A percentile compares a stretch with the other conserved stretches of the same genome.
Evolutionary conservation across 805 yeast genomes (phyloP).

Genomic region (Teunomyces gatunensis): DNA sequence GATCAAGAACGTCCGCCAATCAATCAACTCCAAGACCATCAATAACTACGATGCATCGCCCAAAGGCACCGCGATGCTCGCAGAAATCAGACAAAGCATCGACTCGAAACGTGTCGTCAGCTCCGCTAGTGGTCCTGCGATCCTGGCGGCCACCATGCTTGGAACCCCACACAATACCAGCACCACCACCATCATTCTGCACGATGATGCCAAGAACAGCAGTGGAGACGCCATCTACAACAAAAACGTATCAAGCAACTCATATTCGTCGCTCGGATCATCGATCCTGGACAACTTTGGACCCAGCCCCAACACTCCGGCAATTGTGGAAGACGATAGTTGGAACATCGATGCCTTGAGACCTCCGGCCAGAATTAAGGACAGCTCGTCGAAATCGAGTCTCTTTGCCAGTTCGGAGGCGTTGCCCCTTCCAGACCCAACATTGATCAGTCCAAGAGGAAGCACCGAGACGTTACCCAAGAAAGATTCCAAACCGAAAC

Average conservation of each 20-base stretch:
- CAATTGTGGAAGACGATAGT: constrained; percentile 3
- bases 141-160: no score
- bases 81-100: constrained; percentile 35
- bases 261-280: constrained; percentile 27
- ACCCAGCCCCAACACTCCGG: constrained; percentile 5
- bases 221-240: constrained; percentile 1
- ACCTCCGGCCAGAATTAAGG: background rate
- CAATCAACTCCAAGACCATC: constrained; percentile 29
- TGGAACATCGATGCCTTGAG: background rate
- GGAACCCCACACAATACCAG: background rate
- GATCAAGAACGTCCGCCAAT: constrained; percentile 27
- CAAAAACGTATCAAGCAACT: constrained; percentile 12
- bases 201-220: background rate
- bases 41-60: constrained; percentile 10
- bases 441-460: background rate
- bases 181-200: background rate
- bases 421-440: background rate
- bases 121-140: background rate
- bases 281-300: constrained; percentile 19
- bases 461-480: background rate
- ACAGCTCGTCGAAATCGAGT: background rate
- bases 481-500: constrained; percentile 13
- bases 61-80: constrained; percentile 22
- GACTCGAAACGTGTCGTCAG: constrained; percentile 28
- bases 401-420: no score